Evolutionary conservation across 2,329 filamentous ascomycete genomes (phyloP).

Genomic region (Cercospora janseana): DNA sequence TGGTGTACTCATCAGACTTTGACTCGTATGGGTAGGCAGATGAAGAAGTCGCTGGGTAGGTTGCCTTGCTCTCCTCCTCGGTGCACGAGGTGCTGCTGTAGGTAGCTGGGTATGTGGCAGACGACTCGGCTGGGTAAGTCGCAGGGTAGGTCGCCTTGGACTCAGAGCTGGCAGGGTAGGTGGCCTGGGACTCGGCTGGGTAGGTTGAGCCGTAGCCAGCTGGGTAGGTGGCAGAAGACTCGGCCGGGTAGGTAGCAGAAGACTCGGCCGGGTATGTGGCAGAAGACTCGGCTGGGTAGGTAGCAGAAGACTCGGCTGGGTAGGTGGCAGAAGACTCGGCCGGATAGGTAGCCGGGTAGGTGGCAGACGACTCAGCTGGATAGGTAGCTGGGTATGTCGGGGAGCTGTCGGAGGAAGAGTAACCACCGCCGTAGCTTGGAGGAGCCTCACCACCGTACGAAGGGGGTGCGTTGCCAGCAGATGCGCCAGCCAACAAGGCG

Average conservation of each 20-base stretch:
- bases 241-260: conserved; percentile 4
- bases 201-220: neutral
- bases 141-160: conserved; percentile 5
- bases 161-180: conserved; percentile 3
- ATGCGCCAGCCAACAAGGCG: conserved; percentile 32
- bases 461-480: conserved; percentile 24
- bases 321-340: conserved; percentile 5
- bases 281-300: neutral
- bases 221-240: neutral
- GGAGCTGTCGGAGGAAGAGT: neutral
- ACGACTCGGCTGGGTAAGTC: conserved; percentile 5
- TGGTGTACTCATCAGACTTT: conserved; percentile 22
- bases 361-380: no score
- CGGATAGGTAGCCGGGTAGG: neutral
- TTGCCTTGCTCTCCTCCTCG: conserved; percentile 7
- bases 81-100: conserved; percentile 3
- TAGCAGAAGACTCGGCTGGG: neutral
- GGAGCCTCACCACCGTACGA: conserved; percentile 16
- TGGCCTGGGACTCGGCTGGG: neutral
- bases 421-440: conserved; percentile 1
- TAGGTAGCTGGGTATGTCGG: neutral
- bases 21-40: conserved; percentile 10
- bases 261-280: neutral
- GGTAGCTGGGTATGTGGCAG: neutral
- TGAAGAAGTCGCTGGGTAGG: conserved; percentile 14